Percentiles rank a stretch among this genome's conserved stretches.
Conservation (phyloP, 2,329 filamentous ascomycete species). For the Aspergillus sp. region DNA sequence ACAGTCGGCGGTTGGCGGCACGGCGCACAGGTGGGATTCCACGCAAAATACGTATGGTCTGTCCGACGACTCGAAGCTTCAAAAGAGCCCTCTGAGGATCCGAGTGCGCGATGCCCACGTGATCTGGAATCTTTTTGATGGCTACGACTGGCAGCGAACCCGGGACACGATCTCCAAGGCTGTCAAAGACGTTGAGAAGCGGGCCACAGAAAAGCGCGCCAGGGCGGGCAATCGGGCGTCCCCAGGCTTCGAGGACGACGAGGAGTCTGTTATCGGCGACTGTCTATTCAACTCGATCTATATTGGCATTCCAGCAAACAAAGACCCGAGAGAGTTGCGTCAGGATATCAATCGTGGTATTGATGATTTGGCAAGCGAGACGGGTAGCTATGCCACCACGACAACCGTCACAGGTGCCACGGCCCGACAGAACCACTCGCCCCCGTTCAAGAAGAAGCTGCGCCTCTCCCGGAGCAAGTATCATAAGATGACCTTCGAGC, state of each 20-base stretch:
- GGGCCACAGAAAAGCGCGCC: constrained; percentile 71
- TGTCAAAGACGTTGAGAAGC: constrained; percentile 81
- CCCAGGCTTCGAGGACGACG: constrained; percentile 60
- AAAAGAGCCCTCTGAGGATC: constrained; percentile 70
- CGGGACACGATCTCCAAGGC: constrained; percentile 82
- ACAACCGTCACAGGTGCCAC: constrained; percentile 51
- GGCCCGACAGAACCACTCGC: constrained; percentile 33
- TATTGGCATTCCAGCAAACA: constrained; percentile 84
- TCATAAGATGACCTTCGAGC: constrained; percentile 94
- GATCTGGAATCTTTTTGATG: constrained; percentile 97
- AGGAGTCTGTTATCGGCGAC: constrained; percentile 85
- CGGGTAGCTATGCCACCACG: constrained; percentile 81
- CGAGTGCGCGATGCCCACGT: constrained; percentile 83
- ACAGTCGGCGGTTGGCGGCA: constrained; percentile 60
- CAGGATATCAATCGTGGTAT: constrained; percentile 84
- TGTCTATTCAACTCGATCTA: constrained; percentile 99
- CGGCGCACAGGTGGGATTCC: constrained; percentile 78
- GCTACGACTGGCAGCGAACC: constrained; percentile 92
- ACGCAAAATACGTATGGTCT: constrained; percentile 70
- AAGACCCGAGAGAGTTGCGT: constrained; percentile 78
- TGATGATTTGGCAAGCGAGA: constrained; percentile 83
- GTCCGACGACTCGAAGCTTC: constrained; percentile 60
- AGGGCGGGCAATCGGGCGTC: constrained; percentile 57
- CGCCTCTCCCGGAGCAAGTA: constrained; percentile 80
- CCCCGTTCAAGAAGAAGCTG: constrained; percentile 56